Evolutionary conservation across 306 rosid genomes (phyloP), one percentile per base, ranked within the genome.

Genomic region (Quercus glauca): DNA sequence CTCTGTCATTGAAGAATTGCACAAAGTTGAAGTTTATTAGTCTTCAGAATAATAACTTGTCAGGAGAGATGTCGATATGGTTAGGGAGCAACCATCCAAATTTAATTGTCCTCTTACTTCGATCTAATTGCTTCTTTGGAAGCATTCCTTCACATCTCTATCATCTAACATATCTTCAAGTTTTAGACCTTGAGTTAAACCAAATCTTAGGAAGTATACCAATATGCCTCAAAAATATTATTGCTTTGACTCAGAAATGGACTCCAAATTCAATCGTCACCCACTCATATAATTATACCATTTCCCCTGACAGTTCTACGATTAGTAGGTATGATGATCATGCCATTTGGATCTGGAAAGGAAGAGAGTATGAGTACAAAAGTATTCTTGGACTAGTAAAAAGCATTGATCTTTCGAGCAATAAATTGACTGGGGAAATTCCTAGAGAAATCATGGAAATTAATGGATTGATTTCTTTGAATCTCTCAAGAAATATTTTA

Each of bases 61-160:
- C 15, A 0, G 71, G 74, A 5, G 1, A 2, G 4, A 0, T 35
- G 0, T 0, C 2, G 0, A 35, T 0, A 0, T 35, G 41, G 41
- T 35, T 35, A 1, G 41, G 41, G 19, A 49, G 26, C 0, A 20
- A 13, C 1, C 7, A 68, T 3, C 20, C 11, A 0, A 31, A 56
- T 29, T n/a, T 82, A 2, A 3, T 14, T 55, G 4, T 74, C 0
- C 55, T 83, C 0, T 31, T 11, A 2, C 33, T 83, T 12, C 12
- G 12, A 4, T 78, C 82, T 3, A 83, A 83, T 15, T 1, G 1
- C 0, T 69, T 83, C 2, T 5, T 18, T 51, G 70, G 80, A 4
- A 51, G 52, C 10, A 6, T 74, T 26, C 77, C 74, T 0, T 13
- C 37, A 1, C 55, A 19, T 20, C 3, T 78, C 6, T 73, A 79